Evolutionary conservation across 2,329 filamentous ascomycete genomes (phyloP).

Genomic region (Xylaria hypoxylon): DNA sequence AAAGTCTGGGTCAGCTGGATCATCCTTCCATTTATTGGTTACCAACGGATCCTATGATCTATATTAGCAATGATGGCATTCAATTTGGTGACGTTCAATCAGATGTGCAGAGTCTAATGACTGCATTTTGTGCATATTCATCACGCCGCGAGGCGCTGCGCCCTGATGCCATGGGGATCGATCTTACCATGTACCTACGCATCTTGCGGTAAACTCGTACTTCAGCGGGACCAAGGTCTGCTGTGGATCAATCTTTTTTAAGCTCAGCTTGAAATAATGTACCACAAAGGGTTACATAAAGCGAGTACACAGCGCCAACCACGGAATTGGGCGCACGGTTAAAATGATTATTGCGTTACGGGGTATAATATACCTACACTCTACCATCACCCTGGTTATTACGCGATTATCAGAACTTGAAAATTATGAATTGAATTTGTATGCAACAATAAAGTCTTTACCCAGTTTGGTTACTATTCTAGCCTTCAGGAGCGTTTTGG

Average conservation of each 20-base stretch:
- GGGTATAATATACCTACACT: too few species aligned
- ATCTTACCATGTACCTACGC: neutral
- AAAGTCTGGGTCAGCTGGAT: constrained; percentile 5
- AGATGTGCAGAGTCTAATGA: neutral
- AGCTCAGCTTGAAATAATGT: neutral
- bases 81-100: neutral
- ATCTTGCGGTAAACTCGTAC: neutral
- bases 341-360: too few species aligned
- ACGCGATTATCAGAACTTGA: too few species aligned
- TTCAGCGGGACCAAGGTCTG: neutral
- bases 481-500: too few species aligned
- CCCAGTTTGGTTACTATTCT: too few species aligned
- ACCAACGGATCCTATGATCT: neutral
- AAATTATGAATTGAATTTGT: too few species aligned
- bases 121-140: constrained; percentile 3
- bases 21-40: constrained; percentile 10
- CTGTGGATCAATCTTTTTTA: neutral
- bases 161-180: neutral
- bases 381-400: too few species aligned
- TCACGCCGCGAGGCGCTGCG: neutral
- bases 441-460: too few species aligned
- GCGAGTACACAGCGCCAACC: neutral
- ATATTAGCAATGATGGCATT: neutral
- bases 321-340: neutral
- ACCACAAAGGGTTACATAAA: neutral